phyloP scores from a whole-genome alignment of 805 yeast genomes.

The Metschnikowia peoriensis region DNA sequence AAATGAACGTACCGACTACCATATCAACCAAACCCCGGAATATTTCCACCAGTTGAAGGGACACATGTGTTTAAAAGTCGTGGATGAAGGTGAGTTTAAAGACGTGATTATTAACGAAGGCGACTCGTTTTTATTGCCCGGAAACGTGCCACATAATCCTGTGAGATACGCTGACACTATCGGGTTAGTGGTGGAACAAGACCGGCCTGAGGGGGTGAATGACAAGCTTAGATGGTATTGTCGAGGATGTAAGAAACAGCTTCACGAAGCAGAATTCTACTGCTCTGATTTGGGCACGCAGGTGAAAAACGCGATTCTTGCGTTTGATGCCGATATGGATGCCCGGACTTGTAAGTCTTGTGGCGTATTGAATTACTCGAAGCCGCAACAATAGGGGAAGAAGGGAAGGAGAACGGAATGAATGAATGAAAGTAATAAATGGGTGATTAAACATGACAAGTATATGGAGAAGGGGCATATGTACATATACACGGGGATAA shows the following conservation, averaged over 20 bases:
- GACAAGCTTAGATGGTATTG: constrained; percentile 92
- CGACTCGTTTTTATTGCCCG: constrained; percentile 83
- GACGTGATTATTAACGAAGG: constrained; percentile 80
- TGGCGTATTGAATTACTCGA: constrained; percentile 69
- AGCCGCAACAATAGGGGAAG: constrained; percentile 40
- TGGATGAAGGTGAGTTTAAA: constrained; percentile 64
- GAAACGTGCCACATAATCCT: constrained; percentile 86
- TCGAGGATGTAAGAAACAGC: constrained; percentile 57
- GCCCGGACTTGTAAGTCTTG: constrained; percentile 74
- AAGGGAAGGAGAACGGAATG: background rate
- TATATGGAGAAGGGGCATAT: background rate
- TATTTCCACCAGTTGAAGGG: constrained; percentile 90
- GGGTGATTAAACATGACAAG: background rate
- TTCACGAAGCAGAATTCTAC: constrained; percentile 68
- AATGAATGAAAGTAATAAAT: background rate
- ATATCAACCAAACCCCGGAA: constrained; percentile 91
- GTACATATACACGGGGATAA: background rate
- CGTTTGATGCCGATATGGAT: constrained; percentile 59
- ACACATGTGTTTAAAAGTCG: constrained; percentile 77
- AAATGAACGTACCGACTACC: constrained; percentile 90
- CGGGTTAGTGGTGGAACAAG: constrained; percentile 91
- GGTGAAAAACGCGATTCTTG: constrained; percentile 75
- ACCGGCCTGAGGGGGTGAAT: constrained; percentile 66
- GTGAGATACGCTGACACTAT: constrained; percentile 82
- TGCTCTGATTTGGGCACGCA: constrained; percentile 86